Evolutionary conservation across 148 eudicot genomes (phyloP), one percentile per base, ranked within the genome.

Genomic region (Pouteria glomerata): DNA sequence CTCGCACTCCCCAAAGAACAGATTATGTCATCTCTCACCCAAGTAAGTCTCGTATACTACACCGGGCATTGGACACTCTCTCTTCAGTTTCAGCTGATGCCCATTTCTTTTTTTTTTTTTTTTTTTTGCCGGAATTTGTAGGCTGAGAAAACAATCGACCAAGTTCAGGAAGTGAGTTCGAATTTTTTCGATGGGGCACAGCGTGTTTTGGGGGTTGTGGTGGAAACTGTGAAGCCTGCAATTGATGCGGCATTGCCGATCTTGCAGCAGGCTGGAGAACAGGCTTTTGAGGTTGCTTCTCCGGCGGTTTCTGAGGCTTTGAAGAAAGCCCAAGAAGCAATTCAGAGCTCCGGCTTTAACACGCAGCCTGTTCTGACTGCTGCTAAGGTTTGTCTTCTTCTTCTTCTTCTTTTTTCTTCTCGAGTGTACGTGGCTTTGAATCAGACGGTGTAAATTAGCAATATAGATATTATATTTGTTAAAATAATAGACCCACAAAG

Each of bases 91-190:
- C 47, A 42, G 12, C 53, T 13, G 35, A 45, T 70, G 24, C 69
- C 63, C 61, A 52, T 66, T 70, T 39, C 16, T 11, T 67, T 48
- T 35, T 37, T 24, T 42, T 24, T 35, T 2, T 60, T 26, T 15
- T 30, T 30, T 48, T 44, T 70, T 57, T 68, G 69, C 39, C 50
- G 48, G 75, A 47, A 62, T 33, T 23, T 78, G 72, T 68, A 95
- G 98, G 96, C 88, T 74, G 99, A 95, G 76, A 82, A 89, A 58
- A 82, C 91, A 51, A 77, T 95, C 69, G 90, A 85, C 80, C 89
- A 88, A 72, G 88, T 88, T 72, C 91, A 85, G 78, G 86, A 89
- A 76, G 83, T 88, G 80, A 84, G 97, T 68, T 81, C 91, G 19
- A 84, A 68, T 58, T 48, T 86, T 56, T 62, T 88, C 35, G 96